phyloP scores from a whole-genome alignment of 1,284 basidiomycete genomes.

The Fomitopsis schrenkii region DNA sequence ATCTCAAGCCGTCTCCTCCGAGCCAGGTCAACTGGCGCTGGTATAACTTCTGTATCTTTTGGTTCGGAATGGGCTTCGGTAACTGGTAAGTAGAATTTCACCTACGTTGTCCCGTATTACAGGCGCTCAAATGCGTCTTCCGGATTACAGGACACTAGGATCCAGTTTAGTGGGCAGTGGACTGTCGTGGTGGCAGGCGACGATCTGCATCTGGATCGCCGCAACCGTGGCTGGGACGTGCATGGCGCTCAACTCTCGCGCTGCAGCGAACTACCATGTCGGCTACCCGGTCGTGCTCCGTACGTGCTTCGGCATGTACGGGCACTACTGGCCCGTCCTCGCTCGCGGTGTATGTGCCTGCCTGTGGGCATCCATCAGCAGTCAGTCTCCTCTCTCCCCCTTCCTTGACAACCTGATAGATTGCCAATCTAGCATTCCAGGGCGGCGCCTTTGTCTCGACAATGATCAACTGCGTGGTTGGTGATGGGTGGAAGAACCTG shows the following conservation, averaged over 20 bases:
- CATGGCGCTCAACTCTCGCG: slow-evolving; percentile 32
- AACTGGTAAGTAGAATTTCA: slow-evolving; percentile 18
- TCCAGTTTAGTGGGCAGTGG: slow-evolving; percentile 27
- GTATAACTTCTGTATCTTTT: slow-evolving; percentile 23
- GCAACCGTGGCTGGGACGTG: slow-evolving; percentile 21
- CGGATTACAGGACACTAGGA: slow-evolving; percentile 15
- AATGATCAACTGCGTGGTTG: slow-evolving; percentile 37
- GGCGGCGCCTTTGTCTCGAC: slow-evolving; percentile 23
- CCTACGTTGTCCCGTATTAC: neutral
- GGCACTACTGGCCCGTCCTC: slow-evolving; percentile 37
- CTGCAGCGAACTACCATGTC: slow-evolving; percentile 40
- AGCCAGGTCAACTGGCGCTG: slow-evolving; percentile 19
- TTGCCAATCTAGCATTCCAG: slow-evolving; percentile 23
- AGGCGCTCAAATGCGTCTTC: neutral
- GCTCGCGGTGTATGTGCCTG: slow-evolving; percentile 39
- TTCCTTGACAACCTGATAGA: neutral
- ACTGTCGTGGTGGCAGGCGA: slow-evolving; percentile 29
- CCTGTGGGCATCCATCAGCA: slow-evolving; percentile 37
- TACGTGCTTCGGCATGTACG: slow-evolving; percentile 42
- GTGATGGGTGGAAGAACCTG: slow-evolving; percentile 36
- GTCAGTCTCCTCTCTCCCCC: slow-evolving; percentile 5
- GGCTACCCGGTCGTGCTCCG: slow-evolving; percentile 43
- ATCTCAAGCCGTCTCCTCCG: slow-evolving; percentile 21
- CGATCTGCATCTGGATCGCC: slow-evolving; percentile 29
- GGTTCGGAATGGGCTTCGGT: slow-evolving; percentile 23